Evolutionary conservation across 805 yeast species (phyloP).

Genomic region (Millerozyma acaciae): DNA sequence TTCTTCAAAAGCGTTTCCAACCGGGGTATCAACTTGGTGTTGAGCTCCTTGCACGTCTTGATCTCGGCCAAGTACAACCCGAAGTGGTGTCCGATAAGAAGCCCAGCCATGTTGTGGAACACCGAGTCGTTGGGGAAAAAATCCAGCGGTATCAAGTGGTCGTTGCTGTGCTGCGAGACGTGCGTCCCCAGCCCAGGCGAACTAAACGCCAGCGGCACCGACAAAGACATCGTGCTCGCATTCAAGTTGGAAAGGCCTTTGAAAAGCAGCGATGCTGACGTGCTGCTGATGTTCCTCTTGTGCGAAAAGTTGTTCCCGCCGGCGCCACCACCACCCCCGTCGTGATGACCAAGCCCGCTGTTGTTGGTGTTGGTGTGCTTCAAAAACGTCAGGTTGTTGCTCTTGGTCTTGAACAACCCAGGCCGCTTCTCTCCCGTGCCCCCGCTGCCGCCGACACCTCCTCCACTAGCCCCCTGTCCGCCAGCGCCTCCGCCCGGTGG

Average conservation of each 20-base stretch:
- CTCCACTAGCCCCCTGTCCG: background rate
- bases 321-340: slow-evolving; percentile 6
- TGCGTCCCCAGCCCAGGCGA: slow-evolving; percentile 1
- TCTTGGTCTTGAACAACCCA: slow-evolving; percentile 20
- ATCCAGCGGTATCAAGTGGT: slow-evolving; percentile 16
- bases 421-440: slow-evolving; percentile 15
- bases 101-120: slow-evolving; percentile 27
- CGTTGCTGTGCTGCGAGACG: slow-evolving; percentile 12
- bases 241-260: slow-evolving; percentile 1
- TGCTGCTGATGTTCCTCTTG: slow-evolving; percentile 8
- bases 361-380: slow-evolving; percentile 6
- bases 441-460: background rate
- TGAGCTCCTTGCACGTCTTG: slow-evolving; percentile 30
- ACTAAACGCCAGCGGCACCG: slow-evolving; percentile 3
- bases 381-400: slow-evolving; percentile 13
- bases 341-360: background rate
- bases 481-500: background rate
- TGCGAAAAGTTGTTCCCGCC: too few relatives aligned
- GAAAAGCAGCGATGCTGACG: slow-evolving; percentile 2
- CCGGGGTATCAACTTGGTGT: slow-evolving; percentile 30
- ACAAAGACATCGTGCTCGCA: background rate
- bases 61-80: slow-evolving; percentile 20
- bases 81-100: slow-evolving; percentile 34
- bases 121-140: slow-evolving; percentile 17
- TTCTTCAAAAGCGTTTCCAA: slow-evolving; percentile 34